A percentile compares a stretch with the other conserved stretches of the same genome.
These are phyloP conservation scores for Calocera viscosa DNA, from an alignment of 768 basidiomycete species.

Conservation along the genomic window DNA sequence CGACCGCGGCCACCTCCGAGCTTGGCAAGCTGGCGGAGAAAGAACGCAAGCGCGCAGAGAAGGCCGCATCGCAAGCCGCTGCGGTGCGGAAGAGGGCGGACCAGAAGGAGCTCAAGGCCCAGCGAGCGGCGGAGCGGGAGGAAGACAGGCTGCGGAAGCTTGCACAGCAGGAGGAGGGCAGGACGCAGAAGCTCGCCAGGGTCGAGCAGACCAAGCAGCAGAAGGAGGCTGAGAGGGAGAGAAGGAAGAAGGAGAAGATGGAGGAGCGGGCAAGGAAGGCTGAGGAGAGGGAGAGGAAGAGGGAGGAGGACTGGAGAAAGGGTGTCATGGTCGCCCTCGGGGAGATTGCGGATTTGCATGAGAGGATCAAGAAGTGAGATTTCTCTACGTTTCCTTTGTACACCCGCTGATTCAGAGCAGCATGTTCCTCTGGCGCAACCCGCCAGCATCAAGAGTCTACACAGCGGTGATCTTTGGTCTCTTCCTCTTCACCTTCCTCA, in stretches of 20 bases:
- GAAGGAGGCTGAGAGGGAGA: not conserved
- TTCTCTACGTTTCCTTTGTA: conserved; percentile 1
- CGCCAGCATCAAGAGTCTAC: conserved; percentile 40
- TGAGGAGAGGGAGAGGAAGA: conserved; percentile 72
- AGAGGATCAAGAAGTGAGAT: conserved; percentile 49
- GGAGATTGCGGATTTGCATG: conserved; percentile 48
- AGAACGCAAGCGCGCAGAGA: conserved; percentile 47
- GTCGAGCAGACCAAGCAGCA: not conserved
- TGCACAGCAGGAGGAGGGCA: not conserved
- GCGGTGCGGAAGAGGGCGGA: conserved; percentile 66
- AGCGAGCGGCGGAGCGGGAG: conserved; percentile 57
- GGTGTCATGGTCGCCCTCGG: conserved; percentile 32
- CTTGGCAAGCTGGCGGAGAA: conserved; percentile 23
- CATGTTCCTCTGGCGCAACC: conserved; percentile 55
- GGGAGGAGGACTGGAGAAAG: conserved; percentile 57
- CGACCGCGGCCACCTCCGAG: conserved; percentile 1
- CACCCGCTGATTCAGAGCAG: conserved; percentile 25
- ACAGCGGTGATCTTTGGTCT: conserved; percentile 34
- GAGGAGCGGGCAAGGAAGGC: conserved; percentile 11
- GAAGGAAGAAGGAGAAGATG: not conserved
- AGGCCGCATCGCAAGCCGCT: conserved; percentile 58
- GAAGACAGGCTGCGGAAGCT: conserved; percentile 16
- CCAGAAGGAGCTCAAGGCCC: conserved; percentile 31
- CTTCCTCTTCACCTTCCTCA: conserved; percentile 32
- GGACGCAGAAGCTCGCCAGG: not conserved